Evolutionary conservation across 345 rosid genomes (phyloP).

Genomic region (Odontarrhena argentea): DNA sequence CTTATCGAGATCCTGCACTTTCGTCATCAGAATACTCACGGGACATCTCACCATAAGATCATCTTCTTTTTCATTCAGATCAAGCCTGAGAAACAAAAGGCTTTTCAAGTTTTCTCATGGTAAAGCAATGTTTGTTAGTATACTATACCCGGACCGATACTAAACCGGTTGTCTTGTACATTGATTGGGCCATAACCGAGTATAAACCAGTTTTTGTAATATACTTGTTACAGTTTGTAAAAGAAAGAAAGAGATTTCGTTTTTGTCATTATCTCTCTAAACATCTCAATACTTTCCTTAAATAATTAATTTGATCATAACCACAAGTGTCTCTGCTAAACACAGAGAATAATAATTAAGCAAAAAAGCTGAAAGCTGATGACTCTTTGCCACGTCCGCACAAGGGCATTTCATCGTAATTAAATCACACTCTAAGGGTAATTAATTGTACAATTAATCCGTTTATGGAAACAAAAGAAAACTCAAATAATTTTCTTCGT

Average conservation of each 20-base stretch:
- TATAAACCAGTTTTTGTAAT: neutral
- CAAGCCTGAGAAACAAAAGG: slow-evolving; percentile 32
- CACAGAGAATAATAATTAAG: slow-evolving; percentile 25
- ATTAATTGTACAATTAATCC: neutral
- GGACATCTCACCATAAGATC: slow-evolving; percentile 42
- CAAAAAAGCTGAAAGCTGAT: slow-evolving; percentile 30
- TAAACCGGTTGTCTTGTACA: slow-evolving; percentile 26
- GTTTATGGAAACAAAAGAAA: slow-evolving; percentile 21
- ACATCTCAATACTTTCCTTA: neutral
- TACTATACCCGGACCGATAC: slow-evolving; percentile 12
- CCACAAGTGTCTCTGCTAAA: slow-evolving; percentile 28
- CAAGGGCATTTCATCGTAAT: slow-evolving; percentile 28
- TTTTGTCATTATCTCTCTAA: neutral
- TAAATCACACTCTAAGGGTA: neutral
- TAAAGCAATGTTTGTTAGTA: slow-evolving; percentile 1
- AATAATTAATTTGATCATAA: slow-evolving; percentile 13
- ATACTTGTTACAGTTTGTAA: neutral
- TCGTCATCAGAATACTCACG: slow-evolving; percentile 47
- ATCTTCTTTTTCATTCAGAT: slow-evolving; percentile 55
- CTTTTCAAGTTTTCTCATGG: slow-evolving; percentile 24
- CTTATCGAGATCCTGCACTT: slow-evolving; percentile 77
- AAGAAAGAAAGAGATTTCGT: neutral
- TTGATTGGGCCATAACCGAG: slow-evolving; percentile 15
- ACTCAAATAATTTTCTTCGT: slow-evolving; percentile 22
- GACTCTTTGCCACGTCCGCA: slow-evolving; percentile 41